A percentile compares a stretch with the other conserved stretches of the same genome.
phyloP scores from a whole-genome alignment of 331 rosid genomes.

The Quercus phellos region DNA sequence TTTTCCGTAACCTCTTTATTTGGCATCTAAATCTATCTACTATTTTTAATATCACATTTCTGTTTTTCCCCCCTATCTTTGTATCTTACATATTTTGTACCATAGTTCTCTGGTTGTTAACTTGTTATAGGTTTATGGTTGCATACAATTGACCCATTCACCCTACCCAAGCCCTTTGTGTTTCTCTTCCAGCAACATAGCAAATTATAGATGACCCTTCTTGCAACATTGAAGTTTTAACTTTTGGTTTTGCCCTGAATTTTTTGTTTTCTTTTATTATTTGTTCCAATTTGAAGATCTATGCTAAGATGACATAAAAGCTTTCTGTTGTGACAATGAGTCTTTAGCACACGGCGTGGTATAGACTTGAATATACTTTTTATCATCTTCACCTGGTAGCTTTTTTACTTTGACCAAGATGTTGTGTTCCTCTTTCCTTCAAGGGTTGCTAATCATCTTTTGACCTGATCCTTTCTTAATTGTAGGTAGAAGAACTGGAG shows the following conservation, averaged over 20 bases:
- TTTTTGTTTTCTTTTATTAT: slow-evolving; percentile 2
- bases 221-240: not conserved
- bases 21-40: not conserved
- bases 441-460: not conserved
- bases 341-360: slow-evolving; percentile 1
- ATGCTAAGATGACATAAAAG: not conserved
- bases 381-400: slow-evolving; percentile 9
- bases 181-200: not conserved
- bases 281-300: not conserved
- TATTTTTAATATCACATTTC: not conserved
- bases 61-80: not conserved
- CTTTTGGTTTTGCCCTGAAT: slow-evolving; percentile 14
- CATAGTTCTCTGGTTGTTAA: not conserved
- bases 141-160: not conserved
- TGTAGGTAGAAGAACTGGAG: slow-evolving; percentile 91
- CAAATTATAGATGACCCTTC: not conserved
- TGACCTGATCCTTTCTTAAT: slow-evolving; percentile 24
- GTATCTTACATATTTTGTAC: not conserved
- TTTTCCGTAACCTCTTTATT: not conserved
- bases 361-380: slow-evolving; percentile 7
- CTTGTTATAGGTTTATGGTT: not conserved
- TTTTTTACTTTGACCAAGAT: not conserved
- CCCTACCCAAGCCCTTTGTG: not conserved
- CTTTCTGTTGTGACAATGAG: slow-evolving; percentile 9
- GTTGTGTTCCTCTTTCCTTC: not conserved